Conservation (phyloP, 352 stramenopile species). For the Phytophthora rubi region DNA sequence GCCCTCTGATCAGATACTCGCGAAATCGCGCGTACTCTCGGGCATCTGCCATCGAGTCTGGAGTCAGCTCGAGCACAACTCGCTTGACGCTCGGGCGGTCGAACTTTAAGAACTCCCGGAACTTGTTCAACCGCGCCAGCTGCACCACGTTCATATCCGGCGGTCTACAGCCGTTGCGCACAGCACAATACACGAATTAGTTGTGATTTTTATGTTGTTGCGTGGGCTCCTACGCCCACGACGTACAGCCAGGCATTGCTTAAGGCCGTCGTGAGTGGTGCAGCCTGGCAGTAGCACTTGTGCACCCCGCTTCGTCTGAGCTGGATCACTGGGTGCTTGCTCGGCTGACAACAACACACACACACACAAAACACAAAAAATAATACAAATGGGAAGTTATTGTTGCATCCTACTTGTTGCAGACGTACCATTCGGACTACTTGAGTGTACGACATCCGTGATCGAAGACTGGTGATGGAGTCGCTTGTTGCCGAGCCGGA, state of each 20-base stretch:
- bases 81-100: constrained; percentile 49
- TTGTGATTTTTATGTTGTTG: not conserved
- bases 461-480: constrained; percentile 1
- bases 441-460: constrained; percentile 9
- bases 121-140: constrained; percentile 59
- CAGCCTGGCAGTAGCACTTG: constrained; percentile 58
- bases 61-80: constrained; percentile 65
- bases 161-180: constrained; percentile 38
- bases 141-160: constrained; percentile 62
- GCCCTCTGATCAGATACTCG: constrained; percentile 58
- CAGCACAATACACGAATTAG: not conserved
- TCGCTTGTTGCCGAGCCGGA: constrained; percentile 12
- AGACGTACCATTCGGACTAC: constrained; percentile 6
- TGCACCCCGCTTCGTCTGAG: constrained; percentile 53
- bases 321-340: constrained; percentile 51
- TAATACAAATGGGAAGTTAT: not conserved
- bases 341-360: constrained; percentile 19
- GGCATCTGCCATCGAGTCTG: constrained; percentile 48
- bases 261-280: constrained; percentile 24
- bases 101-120: constrained; percentile 69
- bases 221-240: not conserved
- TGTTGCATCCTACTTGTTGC: not conserved
- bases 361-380: not conserved
- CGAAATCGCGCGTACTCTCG: constrained; percentile 61
- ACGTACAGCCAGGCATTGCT: constrained; percentile 15